Percentiles rank a stretch among this genome's conserved stretches.
phyloP scores from a whole-genome alignment of 306 rosid genomes.

The Prunus dulcis region DNA sequence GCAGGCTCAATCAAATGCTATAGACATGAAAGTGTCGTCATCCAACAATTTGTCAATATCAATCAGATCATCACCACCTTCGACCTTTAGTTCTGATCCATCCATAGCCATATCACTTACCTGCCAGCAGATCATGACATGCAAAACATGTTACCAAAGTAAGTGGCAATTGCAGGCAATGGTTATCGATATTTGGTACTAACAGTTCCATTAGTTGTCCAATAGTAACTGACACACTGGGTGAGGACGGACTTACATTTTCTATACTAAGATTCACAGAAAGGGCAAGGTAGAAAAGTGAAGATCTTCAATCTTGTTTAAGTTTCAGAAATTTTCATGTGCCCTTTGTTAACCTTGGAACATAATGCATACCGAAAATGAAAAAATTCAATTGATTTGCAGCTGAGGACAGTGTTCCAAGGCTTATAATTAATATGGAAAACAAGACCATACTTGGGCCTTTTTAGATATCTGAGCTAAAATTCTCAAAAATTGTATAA shows the following conservation, averaged over 20 bases:
- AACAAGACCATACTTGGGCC: too few species aligned
- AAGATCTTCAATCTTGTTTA: neutral
- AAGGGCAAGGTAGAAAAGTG: neutral
- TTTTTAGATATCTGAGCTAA: too few species aligned
- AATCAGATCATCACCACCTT: constrained; percentile 63
- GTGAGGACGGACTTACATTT: neutral
- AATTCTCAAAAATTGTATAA: too few species aligned
- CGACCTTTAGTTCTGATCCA: constrained; percentile 51
- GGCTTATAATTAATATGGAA: too few species aligned
- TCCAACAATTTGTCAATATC: constrained; percentile 68
- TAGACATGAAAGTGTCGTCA: constrained; percentile 68
- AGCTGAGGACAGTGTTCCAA: too few species aligned
- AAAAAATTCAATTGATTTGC: too few species aligned
- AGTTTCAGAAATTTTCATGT: neutral
- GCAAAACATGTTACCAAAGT: neutral
- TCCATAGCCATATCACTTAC: constrained; percentile 32
- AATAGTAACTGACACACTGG: neutral
- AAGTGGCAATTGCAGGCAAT: neutral
- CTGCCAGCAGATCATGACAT: constrained; percentile 31
- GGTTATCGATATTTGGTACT: neutral
- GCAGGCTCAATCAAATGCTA: constrained; percentile 58
- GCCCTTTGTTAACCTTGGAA: too few species aligned
- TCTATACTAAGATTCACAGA: neutral
- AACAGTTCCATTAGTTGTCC: neutral
- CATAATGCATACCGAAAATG: too few species aligned